A percentile compares a stretch with the other conserved stretches of the same genome.
These are phyloP conservation scores for Zoysia matrella DNA, from an alignment of 202 grass and related monocot species.

Conservation along the genomic window DNA sequence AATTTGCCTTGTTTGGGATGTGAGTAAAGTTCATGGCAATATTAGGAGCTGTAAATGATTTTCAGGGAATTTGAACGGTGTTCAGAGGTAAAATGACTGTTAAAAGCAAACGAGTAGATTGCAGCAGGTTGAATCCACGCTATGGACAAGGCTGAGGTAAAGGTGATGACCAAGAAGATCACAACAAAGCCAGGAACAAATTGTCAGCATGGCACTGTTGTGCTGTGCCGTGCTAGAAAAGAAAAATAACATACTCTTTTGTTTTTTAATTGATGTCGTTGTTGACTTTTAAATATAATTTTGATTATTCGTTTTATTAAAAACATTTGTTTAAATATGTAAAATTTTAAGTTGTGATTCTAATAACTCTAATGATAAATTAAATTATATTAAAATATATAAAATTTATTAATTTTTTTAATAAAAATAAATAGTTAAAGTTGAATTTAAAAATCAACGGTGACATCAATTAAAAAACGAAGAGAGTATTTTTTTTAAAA, in stretches of 20 bases:
- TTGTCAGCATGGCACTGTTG: constrained; percentile 31
- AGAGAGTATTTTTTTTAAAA: background rate
- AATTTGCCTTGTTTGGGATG: background rate
- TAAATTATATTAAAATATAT: too few species aligned
- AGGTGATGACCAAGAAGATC: constrained; percentile 39
- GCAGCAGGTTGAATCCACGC: background rate
- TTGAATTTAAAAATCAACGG: too few species aligned
- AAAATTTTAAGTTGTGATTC: too few species aligned
- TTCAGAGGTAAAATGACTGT: background rate
- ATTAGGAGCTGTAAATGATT: background rate
- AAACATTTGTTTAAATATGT: too few species aligned
- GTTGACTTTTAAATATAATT: too few species aligned
- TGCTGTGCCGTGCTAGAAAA: constrained; percentile 43
- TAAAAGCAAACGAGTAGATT: background rate
- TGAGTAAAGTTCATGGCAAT: background rate
- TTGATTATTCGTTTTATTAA: too few species aligned
- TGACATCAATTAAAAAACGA: too few species aligned
- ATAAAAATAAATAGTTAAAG: too few species aligned
- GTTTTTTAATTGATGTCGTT: too few species aligned
- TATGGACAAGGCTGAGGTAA: background rate
- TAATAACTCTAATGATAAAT: too few species aligned
- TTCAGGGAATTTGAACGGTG: background rate
- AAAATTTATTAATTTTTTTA: too few species aligned
- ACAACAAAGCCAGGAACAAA: constrained; percentile 52
- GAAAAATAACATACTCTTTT: constrained; percentile 10